These are phyloP conservation scores for Aciculosporium take DNA, from an alignment of 2,329 filamentous ascomycete genomes.

Conservation along the genomic window DNA sequence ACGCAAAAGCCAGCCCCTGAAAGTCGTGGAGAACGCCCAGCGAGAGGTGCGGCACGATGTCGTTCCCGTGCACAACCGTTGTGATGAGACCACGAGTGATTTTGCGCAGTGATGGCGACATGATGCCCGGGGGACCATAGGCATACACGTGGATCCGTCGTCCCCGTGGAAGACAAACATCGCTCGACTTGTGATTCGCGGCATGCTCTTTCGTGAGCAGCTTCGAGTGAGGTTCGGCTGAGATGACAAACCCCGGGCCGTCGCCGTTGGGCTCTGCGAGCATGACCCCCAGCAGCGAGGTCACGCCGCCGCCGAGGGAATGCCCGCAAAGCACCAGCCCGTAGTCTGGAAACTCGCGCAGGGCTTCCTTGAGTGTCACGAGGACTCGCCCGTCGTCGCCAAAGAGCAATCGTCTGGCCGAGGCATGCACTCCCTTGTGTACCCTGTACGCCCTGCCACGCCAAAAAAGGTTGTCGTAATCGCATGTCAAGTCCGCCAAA, in stretches of 20 bases:
- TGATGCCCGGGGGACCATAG: conserved; percentile 59
- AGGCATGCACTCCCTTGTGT: conserved; percentile 62
- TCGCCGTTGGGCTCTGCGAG: conserved; percentile 46
- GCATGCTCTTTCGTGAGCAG: conserved; percentile 21
- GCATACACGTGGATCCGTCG: conserved; percentile 67
- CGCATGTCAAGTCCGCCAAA: conserved; percentile 59
- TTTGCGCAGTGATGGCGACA: conserved; percentile 54
- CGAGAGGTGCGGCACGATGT: conserved; percentile 60
- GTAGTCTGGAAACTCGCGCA: conserved; percentile 54
- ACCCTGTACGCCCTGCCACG: conserved; percentile 52
- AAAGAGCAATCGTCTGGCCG: conserved; percentile 51
- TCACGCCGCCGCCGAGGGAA: conserved; percentile 55
- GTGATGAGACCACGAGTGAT: conserved; percentile 63
- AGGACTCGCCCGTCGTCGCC: conserved; percentile 54
- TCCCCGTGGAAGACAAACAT: conserved; percentile 45
- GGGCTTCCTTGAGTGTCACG: conserved; percentile 47
- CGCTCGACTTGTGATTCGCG: conserved; percentile 13
- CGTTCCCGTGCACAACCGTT: conserved; percentile 57
- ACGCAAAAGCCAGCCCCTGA: conserved; percentile 55
- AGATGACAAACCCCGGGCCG: conserved; percentile 48
- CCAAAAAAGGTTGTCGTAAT: conserved; percentile 53
- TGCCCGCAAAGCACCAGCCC: conserved; percentile 56
- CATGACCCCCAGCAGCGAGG: conserved; percentile 55
- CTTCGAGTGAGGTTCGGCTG: conserved; percentile 31
- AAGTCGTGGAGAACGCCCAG: conserved; percentile 62